Base-by-base conservation (phyloP, 345 rosid genomes). In the Pugionium cornutum region DNA sequence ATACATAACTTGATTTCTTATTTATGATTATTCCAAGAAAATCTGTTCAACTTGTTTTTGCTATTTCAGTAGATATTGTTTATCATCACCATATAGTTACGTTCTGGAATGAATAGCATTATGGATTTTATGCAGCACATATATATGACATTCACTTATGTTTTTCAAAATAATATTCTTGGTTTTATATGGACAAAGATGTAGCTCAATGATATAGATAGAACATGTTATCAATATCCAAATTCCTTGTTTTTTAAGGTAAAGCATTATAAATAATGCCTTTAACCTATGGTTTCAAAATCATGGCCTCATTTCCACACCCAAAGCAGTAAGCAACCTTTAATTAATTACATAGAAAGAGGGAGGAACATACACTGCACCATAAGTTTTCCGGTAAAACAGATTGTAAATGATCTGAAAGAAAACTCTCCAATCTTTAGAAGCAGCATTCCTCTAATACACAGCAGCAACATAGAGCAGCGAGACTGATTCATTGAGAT, bases 381-480 rank as follows among this genome's bases (percentile, higher is more conserved):
- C 43, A 54, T 35, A 54, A 36, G 43, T 53, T 34, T 34, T 53
- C 6, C 29, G 30, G 29, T 25, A 46, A 46, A 25, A 18, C 30
- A 18, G 50, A 18, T 6, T 25, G 50, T 2, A 25, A 46, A 46
- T 3, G 18, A 18, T 18, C 18, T 18, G 18, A 18, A 18, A 18
- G 18, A 18, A 18, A 18, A 18, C 18, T 18, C 18, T 18, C 18
- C 18, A 18, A 18, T 18, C 18, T 7, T 39, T 7, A 39, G 76
- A 66, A 63, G 75, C 76, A 75, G 62, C 78, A 75, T 32, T 78
- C 79, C 71, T 75, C 82, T 48, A 75, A 52, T 64, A 71, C 4
- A 63, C 75, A 78, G 53, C 77, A 75, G 74, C 79, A 78, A 51
- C 76, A 78, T 11, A 81, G 73, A 2, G 80, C 76, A 8, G 82